Evolutionary conservation across 2,329 filamentous ascomycete genomes (phyloP).

Genomic region (Scleromitrula shiraiana): DNA sequence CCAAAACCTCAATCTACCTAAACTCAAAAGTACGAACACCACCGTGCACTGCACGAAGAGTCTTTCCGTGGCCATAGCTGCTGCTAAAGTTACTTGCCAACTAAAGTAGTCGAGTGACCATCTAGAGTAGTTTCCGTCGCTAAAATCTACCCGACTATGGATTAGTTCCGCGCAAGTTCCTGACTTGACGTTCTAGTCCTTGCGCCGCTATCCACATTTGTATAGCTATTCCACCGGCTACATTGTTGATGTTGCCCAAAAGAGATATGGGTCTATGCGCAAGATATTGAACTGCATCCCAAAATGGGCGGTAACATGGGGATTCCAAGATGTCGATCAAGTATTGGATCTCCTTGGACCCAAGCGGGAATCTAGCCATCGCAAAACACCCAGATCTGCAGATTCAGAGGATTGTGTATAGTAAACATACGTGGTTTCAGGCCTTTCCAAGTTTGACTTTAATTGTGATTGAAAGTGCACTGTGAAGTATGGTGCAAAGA

Average conservation of each 20-base stretch:
- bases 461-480: background rate
- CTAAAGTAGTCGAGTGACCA: background rate
- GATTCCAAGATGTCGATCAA: background rate
- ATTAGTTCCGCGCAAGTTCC: background rate
- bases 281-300: too few relatives aligned
- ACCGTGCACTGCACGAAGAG: background rate
- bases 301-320: too few relatives aligned
- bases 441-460: background rate
- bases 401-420: background rate
- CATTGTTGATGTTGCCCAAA: background rate
- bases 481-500: background rate
- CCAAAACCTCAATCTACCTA: background rate
- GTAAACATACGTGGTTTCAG: background rate
- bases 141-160: background rate
- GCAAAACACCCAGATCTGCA: background rate
- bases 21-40: background rate
- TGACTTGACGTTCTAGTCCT: conserved; percentile 4
- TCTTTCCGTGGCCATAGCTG: background rate
- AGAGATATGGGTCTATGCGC: background rate
- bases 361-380: background rate
- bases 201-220: too few relatives aligned
- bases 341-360: too few relatives aligned
- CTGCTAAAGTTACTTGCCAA: background rate
- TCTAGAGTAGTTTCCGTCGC: background rate
- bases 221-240: background rate